Percentiles rank a stretch among this genome's conserved stretches.
Evolutionary conservation across 805 yeast genomes (phyloP).

Genomic region (Monosporozyma yasuniensis): DNA sequence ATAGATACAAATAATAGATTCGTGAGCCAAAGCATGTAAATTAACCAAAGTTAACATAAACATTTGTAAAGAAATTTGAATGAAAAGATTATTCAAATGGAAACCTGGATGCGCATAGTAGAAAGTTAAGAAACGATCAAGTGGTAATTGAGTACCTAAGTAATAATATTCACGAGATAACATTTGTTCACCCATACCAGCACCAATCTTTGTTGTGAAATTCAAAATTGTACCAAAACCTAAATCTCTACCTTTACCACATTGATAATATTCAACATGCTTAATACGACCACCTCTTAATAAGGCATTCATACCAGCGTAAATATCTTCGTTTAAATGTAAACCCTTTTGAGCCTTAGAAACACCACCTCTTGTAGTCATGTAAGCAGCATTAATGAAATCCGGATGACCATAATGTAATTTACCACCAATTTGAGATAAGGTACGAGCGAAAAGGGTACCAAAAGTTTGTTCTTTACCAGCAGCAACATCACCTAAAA

Average conservation of each 20-base stretch:
- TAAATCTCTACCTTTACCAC: conserved; percentile 86
- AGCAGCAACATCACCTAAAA: conserved; percentile 82
- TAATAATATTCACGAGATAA: conserved; percentile 76
- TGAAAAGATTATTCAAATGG: conserved; percentile 73
- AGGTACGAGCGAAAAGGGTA: conserved; percentile 73
- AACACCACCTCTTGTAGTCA: conserved; percentile 84
- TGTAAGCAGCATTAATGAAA: conserved; percentile 62
- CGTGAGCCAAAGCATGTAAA: conserved; percentile 65
- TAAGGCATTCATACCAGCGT: conserved; percentile 79
- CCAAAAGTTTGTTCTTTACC: conserved; percentile 89
- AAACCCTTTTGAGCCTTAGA: conserved; percentile 82
- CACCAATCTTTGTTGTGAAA: conserved; percentile 82
- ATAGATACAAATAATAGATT: conserved; percentile 59
- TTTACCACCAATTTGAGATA: conserved; percentile 79
- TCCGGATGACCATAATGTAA: conserved; percentile 87
- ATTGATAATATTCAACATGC: conserved; percentile 80
- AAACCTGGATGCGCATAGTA: conserved; percentile 84
- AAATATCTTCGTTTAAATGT: conserved; percentile 80
- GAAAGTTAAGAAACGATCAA: conserved; percentile 74
- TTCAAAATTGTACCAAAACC: conserved; percentile 82
- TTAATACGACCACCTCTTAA: conserved; percentile 82
- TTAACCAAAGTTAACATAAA: conserved; percentile 64
- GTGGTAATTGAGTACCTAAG: conserved; percentile 69
- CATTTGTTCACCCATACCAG: conserved; percentile 91
- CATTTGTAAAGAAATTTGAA: conserved; percentile 64